Evolutionary conservation across 768 basidiomycete genomes (phyloP).

Genomic region (Panaeolus cyanescens): DNA sequence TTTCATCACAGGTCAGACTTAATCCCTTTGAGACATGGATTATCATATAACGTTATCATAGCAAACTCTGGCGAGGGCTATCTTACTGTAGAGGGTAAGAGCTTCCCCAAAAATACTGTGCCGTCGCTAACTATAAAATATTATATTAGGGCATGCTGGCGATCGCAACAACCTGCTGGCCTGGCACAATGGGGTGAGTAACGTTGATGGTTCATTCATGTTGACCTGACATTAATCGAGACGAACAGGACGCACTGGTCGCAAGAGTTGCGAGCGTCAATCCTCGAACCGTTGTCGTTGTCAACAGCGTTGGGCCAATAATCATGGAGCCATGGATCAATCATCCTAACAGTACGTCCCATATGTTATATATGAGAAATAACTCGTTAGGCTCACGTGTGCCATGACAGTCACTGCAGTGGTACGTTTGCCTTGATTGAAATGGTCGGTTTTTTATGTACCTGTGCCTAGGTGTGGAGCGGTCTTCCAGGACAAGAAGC

Average conservation of each 20-base stretch:
- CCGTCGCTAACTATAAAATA: too few relatives aligned
- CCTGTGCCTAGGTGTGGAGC: constrained; percentile 41
- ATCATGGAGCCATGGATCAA: constrained; percentile 59
- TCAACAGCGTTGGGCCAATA: constrained; percentile 67
- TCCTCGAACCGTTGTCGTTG: constrained; percentile 63
- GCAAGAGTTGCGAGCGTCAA: constrained; percentile 54
- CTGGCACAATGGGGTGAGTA: constrained; percentile 49
- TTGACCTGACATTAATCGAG: background rate
- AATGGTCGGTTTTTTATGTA: background rate
- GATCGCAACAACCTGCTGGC: constrained; percentile 53
- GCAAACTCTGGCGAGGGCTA: constrained; percentile 47
- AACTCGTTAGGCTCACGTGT: background rate
- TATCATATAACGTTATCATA: constrained; percentile 10
- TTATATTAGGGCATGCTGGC: constrained; percentile 56
- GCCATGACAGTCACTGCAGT: constrained; percentile 34
- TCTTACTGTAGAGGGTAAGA: constrained; percentile 42
- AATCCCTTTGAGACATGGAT: background rate
- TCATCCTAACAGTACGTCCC: constrained; percentile 45
- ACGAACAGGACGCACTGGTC: constrained; percentile 44
- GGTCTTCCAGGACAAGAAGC: constrained; percentile 67
- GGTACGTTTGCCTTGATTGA: constrained; percentile 19
- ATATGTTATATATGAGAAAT: background rate
- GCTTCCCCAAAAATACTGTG: background rate
- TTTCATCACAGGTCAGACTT: constrained; percentile 45
- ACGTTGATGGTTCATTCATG: background rate